A percentile compares a stretch with the other conserved stretches of the same genome.
These are phyloP conservation scores for Salvia rosmarinus DNA, from an alignment of 257 asterid species.

Conservation along the genomic window DNA sequence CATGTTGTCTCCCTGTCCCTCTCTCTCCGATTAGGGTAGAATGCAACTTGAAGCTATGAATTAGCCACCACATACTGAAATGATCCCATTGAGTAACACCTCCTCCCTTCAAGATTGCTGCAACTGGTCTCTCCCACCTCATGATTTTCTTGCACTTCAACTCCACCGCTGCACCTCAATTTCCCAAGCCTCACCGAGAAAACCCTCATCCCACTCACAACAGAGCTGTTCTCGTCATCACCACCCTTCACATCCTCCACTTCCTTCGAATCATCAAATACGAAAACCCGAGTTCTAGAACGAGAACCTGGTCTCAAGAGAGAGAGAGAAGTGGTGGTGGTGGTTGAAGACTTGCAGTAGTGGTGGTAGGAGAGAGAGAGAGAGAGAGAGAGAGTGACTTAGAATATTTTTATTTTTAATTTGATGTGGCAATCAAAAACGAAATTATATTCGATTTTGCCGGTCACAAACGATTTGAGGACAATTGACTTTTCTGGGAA, in stretches of 20 bases:
- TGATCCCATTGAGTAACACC: conserved; percentile 97
- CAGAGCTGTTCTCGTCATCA: conserved; percentile 35
- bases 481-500: too few relatives aligned
- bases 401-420: too few relatives aligned
- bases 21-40: conserved; percentile 45
- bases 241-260: conserved; percentile 52
- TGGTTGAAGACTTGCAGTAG: too few relatives aligned
- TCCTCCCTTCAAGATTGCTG: conserved; percentile 73
- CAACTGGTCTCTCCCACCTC: conserved; percentile 79
- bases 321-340: too few relatives aligned
- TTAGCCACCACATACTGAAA: conserved; percentile 88
- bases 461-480: too few relatives aligned
- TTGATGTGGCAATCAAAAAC: too few relatives aligned
- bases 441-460: too few relatives aligned
- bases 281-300: conserved; percentile 64
- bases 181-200: conserved; percentile 90
- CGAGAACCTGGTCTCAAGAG: conserved; percentile 56
- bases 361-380: too few relatives aligned
- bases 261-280: conserved; percentile 54
- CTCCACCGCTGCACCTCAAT: conserved; percentile 45
- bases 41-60: conserved; percentile 78
- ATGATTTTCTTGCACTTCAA: conserved; percentile 37
- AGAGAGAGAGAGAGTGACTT: too few relatives aligned
- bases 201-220: conserved; percentile 64
- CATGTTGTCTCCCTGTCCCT: conserved; percentile 31